phyloP scores from a whole-genome alignment of 1,284 basidiomycete species.

The Rhodotorula sp. region DNA sequence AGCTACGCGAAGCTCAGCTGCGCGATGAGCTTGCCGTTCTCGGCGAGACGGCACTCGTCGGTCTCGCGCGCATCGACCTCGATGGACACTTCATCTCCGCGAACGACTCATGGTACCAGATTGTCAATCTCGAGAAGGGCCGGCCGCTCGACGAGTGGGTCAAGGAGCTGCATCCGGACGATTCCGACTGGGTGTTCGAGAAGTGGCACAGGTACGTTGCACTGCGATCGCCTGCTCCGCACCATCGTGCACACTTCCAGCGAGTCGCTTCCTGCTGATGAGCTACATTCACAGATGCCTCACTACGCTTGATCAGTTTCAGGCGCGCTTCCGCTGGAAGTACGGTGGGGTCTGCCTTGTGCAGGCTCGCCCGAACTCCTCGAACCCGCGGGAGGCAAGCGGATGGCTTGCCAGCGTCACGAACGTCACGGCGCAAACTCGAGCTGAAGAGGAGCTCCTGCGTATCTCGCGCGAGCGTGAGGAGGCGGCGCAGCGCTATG shows the following conservation, averaged over 20 bases:
- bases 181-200: conserved; percentile 5
- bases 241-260: too few species aligned
- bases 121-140: background rate
- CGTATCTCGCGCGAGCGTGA: conserved; percentile 26
- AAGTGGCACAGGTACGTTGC: background rate
- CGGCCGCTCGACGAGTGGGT: conserved; percentile 17
- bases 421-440: conserved; percentile 18
- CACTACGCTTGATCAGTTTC: conserved; percentile 8
- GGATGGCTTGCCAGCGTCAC: conserved; percentile 26
- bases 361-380: conserved; percentile 9
- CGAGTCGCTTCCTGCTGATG: too few species aligned
- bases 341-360: conserved; percentile 20
- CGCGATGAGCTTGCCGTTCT: conserved; percentile 21
- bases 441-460: conserved; percentile 24
- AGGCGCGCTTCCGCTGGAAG: conserved; percentile 18
- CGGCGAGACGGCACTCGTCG: conserved; percentile 16
- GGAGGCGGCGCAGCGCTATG: conserved; percentile 18
- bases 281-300: background rate
- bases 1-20: conserved; percentile 12
- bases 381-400: background rate
- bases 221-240: too few species aligned
- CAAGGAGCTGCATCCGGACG: conserved; percentile 11
- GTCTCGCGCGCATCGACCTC: conserved; percentile 18
- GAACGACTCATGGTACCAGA: conserved; percentile 19
- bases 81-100: conserved; percentile 23